Evolutionary conservation across 495 filamentous ascomycete genomes (phyloP).

Genomic region (Mycothermus thermophilus): DNA sequence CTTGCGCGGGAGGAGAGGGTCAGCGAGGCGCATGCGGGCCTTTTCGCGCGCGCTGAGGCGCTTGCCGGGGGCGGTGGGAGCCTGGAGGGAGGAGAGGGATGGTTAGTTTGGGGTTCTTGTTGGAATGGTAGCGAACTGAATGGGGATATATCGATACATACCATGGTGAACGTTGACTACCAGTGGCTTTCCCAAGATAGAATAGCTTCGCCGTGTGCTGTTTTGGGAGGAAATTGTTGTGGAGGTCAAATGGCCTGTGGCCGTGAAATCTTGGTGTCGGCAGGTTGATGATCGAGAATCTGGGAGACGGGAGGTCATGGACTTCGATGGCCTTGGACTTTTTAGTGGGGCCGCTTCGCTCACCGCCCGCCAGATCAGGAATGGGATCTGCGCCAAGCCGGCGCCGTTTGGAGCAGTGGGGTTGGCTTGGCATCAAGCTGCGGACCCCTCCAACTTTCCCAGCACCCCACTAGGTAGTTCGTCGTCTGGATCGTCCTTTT

Average conservation of each 20-base stretch:
- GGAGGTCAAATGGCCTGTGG: background rate
- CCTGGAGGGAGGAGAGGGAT: slow-evolving; percentile 6
- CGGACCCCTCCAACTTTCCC: too few species aligned
- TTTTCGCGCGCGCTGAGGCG: slow-evolving; percentile 20
- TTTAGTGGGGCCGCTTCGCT: slow-evolving; percentile 17
- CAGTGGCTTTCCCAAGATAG: too few species aligned
- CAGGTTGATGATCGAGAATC: background rate
- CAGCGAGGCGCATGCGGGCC: slow-evolving; percentile 18
- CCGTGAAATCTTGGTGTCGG: background rate
- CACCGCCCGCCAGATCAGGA: too few species aligned
- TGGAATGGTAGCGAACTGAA: background rate
- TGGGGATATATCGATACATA: slow-evolving; percentile 1
- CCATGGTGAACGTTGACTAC: slow-evolving; percentile 5
- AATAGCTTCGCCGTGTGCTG: too few species aligned
- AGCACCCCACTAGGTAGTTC: too few species aligned
- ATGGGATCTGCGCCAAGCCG: too few species aligned
- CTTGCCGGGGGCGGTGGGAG: slow-evolving; percentile 16
- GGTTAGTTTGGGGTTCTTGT: slow-evolving; percentile 1
- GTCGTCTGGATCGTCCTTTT: too few species aligned
- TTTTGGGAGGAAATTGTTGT: background rate
- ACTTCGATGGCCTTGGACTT: too few species aligned
- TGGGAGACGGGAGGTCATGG: too few species aligned
- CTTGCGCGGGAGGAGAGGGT: slow-evolving; percentile 25
- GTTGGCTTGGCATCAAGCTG: too few species aligned
- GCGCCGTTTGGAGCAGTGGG: too few species aligned